Conservation (phyloP, 441 rosid species). For the Theobroma grandiflorum region DNA sequence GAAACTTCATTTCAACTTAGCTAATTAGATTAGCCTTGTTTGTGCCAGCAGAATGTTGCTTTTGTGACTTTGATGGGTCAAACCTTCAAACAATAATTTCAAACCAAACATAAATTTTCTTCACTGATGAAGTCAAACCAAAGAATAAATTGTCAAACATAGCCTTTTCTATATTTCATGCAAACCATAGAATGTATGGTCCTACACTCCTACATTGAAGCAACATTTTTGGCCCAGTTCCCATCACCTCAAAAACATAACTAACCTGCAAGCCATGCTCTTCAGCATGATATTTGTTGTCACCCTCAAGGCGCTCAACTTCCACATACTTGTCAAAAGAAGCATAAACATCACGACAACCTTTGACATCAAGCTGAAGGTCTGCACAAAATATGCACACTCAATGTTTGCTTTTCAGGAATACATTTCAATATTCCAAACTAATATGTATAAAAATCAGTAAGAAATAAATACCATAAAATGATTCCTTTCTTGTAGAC, state of each 20-base stretch:
- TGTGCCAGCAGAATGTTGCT: neutral
- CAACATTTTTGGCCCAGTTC: neutral
- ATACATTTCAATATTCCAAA: neutral
- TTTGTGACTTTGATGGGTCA: conserved; percentile 13
- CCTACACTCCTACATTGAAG: neutral
- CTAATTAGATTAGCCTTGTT: conserved; percentile 14
- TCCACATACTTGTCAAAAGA: conserved; percentile 98
- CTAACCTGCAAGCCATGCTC: conserved; percentile 92
- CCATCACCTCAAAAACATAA: conserved; percentile 15
- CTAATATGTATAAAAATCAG: conserved; percentile 5
- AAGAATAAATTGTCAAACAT: neutral
- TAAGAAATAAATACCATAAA: conserved; percentile 65
- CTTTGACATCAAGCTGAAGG: conserved; percentile 98
- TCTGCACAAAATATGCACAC: conserved; percentile 47
- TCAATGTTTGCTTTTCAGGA: neutral
- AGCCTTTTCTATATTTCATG: neutral
- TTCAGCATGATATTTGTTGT: conserved; percentile 94
- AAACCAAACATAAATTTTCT: conserved; percentile 3
- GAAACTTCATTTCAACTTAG: neutral
- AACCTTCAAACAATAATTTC: conserved; percentile 14
- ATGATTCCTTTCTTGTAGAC: conserved; percentile 92
- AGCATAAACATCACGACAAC: conserved; percentile 94
- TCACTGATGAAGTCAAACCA: neutral
- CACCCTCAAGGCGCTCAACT: conserved; percentile 97
- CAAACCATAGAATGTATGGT: neutral